A percentile compares a stretch with the other conserved stretches of the same genome.
phyloP scores from a whole-genome alignment of 2,329 filamentous ascomycete species.

The Xylariales sp. region DNA sequence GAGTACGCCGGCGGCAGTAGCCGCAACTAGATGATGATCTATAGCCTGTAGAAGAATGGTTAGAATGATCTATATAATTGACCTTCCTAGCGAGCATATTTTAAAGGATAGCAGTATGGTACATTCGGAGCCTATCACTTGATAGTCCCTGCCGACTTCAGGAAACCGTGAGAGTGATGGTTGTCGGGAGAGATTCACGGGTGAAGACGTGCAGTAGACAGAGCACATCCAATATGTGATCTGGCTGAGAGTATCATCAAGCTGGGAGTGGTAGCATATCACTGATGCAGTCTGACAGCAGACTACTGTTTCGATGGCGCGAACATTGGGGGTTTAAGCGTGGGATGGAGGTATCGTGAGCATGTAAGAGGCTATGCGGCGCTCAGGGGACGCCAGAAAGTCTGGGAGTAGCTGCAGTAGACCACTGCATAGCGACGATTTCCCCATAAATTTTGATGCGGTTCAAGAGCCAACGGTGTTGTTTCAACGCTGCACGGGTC shows the following conservation, averaged over 20 bases:
- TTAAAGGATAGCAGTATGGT: no score
- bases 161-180: no score
- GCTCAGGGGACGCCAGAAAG: conserved; percentile 13
- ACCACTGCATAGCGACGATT: conserved; percentile 15
- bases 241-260: not conserved
- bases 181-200: no score
- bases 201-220: no score
- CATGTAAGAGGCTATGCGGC: not conserved
- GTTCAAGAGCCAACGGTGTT: conserved; percentile 39
- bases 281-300: not conserved
- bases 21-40: conserved; percentile 48
- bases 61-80: conserved; percentile 6
- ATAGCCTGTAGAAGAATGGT: conserved; percentile 37
- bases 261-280: not conserved
- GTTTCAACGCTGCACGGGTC: conserved; percentile 40
- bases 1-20: conserved; percentile 42
- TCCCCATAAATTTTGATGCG: conserved; percentile 27
- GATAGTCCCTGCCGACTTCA: no score
- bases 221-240: no score
- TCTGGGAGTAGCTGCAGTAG: conserved; percentile 22
- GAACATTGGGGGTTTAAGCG: not conserved
- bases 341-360: not conserved
- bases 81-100: no score
- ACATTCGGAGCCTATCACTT: no score
- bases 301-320: not conserved